phyloP scores from a whole-genome alignment of 2,329 filamentous ascomycete genomes.

The Daldinia sp. region DNA sequence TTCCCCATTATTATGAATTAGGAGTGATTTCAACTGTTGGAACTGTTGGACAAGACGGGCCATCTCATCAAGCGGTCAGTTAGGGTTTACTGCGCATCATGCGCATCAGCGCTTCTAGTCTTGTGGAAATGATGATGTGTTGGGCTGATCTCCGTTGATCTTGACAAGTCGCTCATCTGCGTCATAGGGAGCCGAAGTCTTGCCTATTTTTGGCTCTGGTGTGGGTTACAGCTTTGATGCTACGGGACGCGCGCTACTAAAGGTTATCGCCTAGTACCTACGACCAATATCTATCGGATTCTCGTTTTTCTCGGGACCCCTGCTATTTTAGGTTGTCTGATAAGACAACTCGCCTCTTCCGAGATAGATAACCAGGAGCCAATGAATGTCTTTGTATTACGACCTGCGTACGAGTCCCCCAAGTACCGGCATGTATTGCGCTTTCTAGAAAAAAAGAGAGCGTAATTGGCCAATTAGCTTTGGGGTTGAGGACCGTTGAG shows the following conservation, averaged over 20 bases:
- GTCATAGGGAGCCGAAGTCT: slow-evolving; percentile 21
- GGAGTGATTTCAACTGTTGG: background rate
- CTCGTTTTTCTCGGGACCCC: background rate
- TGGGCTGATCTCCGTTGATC: slow-evolving; percentile 3
- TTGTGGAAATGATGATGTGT: background rate
- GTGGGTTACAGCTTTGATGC: slow-evolving; percentile 25
- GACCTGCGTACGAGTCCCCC: background rate
- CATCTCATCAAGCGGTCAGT: background rate
- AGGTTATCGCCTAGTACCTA: slow-evolving; percentile 7
- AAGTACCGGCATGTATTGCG: slow-evolving; percentile 3
- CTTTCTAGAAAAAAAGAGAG: slow-evolving; percentile 17
- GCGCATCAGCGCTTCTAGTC: background rate
- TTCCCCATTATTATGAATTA: background rate
- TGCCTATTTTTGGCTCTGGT: slow-evolving; percentile 20
- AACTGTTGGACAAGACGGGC: background rate
- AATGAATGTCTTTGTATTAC: background rate
- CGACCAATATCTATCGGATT: slow-evolving; percentile 9
- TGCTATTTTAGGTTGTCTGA: background rate
- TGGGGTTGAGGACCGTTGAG: background rate
- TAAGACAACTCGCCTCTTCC: background rate
- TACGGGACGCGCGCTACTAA: too few relatives aligned
- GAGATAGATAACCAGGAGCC: background rate
- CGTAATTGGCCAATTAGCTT: slow-evolving; percentile 22
- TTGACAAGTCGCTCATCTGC: slow-evolving; percentile 18
- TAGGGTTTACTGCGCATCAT: background rate